Evolutionary conservation across 2,329 filamentous ascomycete species (phyloP), one percentile per base, ranked within the genome.

Genomic region (Emmonsiellopsis sp.): DNA sequence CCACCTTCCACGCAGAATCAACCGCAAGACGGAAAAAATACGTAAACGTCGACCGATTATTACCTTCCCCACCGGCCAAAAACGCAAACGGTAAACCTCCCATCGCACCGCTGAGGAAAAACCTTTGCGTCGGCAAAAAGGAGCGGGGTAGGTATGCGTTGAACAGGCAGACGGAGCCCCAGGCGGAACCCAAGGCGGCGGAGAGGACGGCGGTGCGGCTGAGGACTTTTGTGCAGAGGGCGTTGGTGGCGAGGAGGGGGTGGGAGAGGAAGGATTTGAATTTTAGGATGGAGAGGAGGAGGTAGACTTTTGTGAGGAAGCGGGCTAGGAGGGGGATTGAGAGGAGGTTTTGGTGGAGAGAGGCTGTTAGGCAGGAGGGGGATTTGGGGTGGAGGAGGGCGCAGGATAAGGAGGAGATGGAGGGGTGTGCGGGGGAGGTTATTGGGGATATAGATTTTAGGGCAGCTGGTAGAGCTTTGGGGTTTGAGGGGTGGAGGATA

Each of bases 151-250:
- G 78, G 63, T 86, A 79, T 45, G 80, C 75, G 70, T 95, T 89
- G 76, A 96, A 90, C 63, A 96, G 79, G 73, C 92, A 98, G 61
- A 96, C 84, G 54, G 83, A 86, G 1, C 84, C 90, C 93, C 93
- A 98, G 34, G 84, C 82, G 0, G 89, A 89, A 11, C 89, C 89
- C 54, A 95, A 83, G n/a, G 87, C 80, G 13, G 88, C 87, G 0
- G 90, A 90, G 48, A 89, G 74, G 63, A 95, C 90, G 4, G 88
- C 77, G 0, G 86, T 84, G 67, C 88, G 84, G 57, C 86, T 81
- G 32, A 96, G 77, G 16, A 92, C 84, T 34, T 78, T 78, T 35
- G 82, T 79, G 1, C 87, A 76, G 9, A 96, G 77, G 4, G 67
- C 67, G 65, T 86, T 86, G 10, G 90, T 69, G 2, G 85, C 81